Base-by-base conservation (phyloP, 2,329 filamentous ascomycete species). In the Fusarium avenaceum region DNA sequence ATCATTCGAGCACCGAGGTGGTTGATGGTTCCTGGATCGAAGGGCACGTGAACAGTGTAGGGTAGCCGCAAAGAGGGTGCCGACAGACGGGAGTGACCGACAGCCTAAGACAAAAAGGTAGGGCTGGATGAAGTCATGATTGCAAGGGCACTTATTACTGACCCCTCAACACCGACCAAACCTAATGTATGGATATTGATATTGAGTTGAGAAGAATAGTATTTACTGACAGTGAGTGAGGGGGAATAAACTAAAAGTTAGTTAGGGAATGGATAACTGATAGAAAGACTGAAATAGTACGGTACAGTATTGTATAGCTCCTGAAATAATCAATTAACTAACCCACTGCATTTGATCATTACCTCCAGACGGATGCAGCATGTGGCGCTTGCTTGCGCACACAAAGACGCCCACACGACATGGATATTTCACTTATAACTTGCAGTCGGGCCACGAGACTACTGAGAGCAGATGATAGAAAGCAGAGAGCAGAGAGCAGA, bases 81-180 rank as follows among this genome's bases (percentile, higher is more conserved):
- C 48, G 40, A 51, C 51, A 30, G 46, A 64, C 57, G 51, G 57
- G 57, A 58, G 39, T 50, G 33, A 49, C 57, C 32, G 46, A 52
- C 50, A 59, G 35, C 68, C 66, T 28, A 30, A 65, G 58, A 48
- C 19, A 61, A 52, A 71, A 64, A 64, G 57, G 35, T 69, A 65
- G 67, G 69, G 71, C 62, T 72, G 57, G 61, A 72, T 74, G 65
- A 74, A 74, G 69, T 72, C 65, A 71, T 73, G 52, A 55, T 46
- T 40, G 51, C 32, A 52, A n/a, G 8, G 35, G 56, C 45, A 57
- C 45, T 38, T 44, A 58, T 62, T 46, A 50, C 38, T 57, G 49
- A 59, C 43, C 48, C 62, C 67, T 63, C 65, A 56, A 47, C 44
- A 40, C 10, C n/a, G 28, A 33, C 15, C 10, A 39, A 33, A 42